These are phyloP conservation scores for Stachybotrys echinatus DNA, from an alignment of 2,329 filamentous ascomycete species.

Conservation along the genomic window DNA sequence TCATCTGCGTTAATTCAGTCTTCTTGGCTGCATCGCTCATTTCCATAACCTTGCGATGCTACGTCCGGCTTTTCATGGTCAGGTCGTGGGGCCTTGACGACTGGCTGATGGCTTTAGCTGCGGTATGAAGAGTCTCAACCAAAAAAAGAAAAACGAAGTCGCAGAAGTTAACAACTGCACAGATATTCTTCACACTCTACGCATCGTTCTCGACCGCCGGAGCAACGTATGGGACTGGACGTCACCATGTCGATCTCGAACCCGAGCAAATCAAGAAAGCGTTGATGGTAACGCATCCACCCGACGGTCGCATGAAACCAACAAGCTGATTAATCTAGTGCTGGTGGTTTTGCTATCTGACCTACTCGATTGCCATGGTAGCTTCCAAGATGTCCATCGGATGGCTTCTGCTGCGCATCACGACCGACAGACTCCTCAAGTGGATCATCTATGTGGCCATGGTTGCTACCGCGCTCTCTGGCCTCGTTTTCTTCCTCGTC, in stretches of 20 bases:
- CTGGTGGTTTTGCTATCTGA: conserved; percentile 17
- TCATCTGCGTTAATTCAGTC: conserved; percentile 24
- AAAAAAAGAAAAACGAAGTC: background rate
- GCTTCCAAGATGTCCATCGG: conserved; percentile 17
- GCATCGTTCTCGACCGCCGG: conserved; percentile 21
- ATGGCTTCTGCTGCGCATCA: conserved; percentile 18
- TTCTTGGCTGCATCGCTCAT: conserved; percentile 17
- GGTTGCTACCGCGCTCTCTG: conserved; percentile 17
- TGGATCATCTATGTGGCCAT: conserved; percentile 23
- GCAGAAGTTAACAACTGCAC: background rate
- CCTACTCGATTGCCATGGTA: conserved; percentile 16
- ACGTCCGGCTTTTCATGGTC: conserved; percentile 24
- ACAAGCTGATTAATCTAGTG: conserved; percentile 5
- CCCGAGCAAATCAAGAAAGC: conserved; percentile 15
- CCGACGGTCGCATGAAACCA: background rate
- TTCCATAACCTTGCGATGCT: conserved; percentile 22
- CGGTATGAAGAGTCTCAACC: conserved; percentile 11
- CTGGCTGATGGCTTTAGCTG: conserved; percentile 27
- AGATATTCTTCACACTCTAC: conserved; percentile 17
- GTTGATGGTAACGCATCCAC: conserved; percentile 20
- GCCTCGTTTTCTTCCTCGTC: conserved; percentile 24
- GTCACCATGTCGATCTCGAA: conserved; percentile 22
- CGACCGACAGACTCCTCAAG: conserved; percentile 10
- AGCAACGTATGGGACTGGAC: conserved; percentile 28
- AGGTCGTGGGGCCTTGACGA: conserved; percentile 29